phyloP scores from a whole-genome alignment of 2,329 filamentous ascomycete genomes.

The Trichoderma harzianum region DNA sequence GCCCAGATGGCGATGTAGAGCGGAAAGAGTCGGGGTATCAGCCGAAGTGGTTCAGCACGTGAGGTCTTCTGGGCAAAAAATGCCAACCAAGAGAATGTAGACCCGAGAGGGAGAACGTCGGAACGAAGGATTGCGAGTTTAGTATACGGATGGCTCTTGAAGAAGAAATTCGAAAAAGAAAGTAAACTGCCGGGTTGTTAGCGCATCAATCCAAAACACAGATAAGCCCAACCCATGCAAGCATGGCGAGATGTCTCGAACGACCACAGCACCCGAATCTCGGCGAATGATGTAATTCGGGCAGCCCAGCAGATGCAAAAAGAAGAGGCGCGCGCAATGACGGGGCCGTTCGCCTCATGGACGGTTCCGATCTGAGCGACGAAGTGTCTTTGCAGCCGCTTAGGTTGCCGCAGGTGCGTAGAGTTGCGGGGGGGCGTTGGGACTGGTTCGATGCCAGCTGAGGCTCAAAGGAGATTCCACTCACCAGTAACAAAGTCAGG shows the following conservation, averaged over 20 bases:
- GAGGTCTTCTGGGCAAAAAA: neutral
- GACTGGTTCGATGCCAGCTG: neutral
- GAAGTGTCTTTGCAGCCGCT: neutral
- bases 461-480: slow-evolving; percentile 7
- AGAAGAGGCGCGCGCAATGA: neutral
- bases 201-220: neutral
- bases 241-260: neutral
- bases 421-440: neutral
- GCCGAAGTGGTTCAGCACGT: slow-evolving; percentile 8
- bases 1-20: slow-evolving; percentile 12
- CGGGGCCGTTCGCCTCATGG: neutral
- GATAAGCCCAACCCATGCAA: neutral
- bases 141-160: neutral
- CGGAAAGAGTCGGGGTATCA: neutral
- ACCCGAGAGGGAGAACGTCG: neutral
- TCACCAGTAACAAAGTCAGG: slow-evolving; percentile 19
- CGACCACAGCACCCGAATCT: neutral
- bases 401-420: neutral
- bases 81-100: neutral
- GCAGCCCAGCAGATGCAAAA: neutral
- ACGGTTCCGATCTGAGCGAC: neutral
- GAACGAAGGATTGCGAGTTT: neutral
- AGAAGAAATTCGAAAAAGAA: neutral
- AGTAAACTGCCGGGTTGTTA: slow-evolving; percentile 2
- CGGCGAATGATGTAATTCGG: slow-evolving; percentile 6